A percentile compares a stretch with the other conserved stretches of the same genome.
Evolutionary conservation across 345 rosid genomes (phyloP).

Genomic region (Boechera divaricarpa): DNA sequence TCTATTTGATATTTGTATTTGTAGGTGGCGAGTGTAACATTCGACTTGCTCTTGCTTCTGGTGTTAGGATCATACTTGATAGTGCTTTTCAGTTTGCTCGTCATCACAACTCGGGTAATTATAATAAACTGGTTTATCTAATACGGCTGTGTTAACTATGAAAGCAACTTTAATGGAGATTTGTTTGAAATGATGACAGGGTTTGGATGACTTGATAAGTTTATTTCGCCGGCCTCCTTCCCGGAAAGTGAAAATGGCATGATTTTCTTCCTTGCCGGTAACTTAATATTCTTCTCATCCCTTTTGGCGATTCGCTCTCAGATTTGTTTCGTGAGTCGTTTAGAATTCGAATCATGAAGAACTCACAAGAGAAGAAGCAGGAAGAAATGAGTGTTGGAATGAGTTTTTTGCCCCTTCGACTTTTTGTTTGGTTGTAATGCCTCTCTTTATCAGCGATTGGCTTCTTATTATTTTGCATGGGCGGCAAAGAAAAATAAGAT

Average conservation of each 20-base stretch:
- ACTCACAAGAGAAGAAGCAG: slow-evolving; percentile 21
- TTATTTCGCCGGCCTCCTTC: slow-evolving; percentile 91
- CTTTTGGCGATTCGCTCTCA: slow-evolving; percentile 6
- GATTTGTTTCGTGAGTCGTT: slow-evolving; percentile 30
- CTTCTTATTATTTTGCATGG: slow-evolving; percentile 24
- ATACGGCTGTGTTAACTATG: not conserved
- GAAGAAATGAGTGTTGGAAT: slow-evolving; percentile 15
- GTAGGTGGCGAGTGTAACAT: slow-evolving; percentile 99
- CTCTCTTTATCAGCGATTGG: slow-evolving; percentile 4
- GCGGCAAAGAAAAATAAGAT: slow-evolving; percentile 31
- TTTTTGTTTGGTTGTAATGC: slow-evolving; percentile 24
- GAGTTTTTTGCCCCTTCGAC: slow-evolving; percentile 17
- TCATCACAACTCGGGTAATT: slow-evolving; percentile 89
- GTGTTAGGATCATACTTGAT: slow-evolving; percentile 92
- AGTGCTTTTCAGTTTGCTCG: slow-evolving; percentile 89
- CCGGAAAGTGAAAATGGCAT: slow-evolving; percentile 80
- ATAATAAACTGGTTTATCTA: not conserved
- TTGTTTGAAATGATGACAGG: slow-evolving; percentile 54
- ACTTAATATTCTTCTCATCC: slow-evolving; percentile 20
- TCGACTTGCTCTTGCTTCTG: slow-evolving; percentile 89
- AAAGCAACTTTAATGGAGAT: not conserved
- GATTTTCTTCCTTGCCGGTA: slow-evolving; percentile 17
- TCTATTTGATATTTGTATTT: slow-evolving; percentile 8
- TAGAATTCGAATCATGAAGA: slow-evolving; percentile 28
- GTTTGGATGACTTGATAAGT: slow-evolving; percentile 94